Conservation (phyloP, 352 stramenopile genomes). For the Globisporangium parvum region DNA sequence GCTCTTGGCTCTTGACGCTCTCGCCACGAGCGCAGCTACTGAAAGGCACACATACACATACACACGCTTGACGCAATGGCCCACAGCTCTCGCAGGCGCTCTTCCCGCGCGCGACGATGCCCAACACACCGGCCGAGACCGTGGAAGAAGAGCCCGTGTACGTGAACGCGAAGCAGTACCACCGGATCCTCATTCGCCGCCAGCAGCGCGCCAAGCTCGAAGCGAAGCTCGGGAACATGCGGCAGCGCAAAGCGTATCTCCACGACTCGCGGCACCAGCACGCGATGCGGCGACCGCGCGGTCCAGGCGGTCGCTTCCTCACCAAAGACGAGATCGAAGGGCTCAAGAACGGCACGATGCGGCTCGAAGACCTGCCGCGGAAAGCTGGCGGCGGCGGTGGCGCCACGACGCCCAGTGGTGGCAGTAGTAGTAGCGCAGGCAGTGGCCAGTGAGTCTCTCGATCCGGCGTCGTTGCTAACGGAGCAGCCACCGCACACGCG, state of each 20-base stretch:
- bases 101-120: conserved; percentile 45
- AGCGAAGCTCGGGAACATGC: conserved; percentile 69
- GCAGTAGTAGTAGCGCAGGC: conserved; percentile 1
- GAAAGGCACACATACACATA: neutral
- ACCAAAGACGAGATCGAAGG: conserved; percentile 77
- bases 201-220: conserved; percentile 85
- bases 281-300: conserved; percentile 79
- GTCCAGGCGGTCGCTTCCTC: conserved; percentile 77
- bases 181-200: conserved; percentile 86
- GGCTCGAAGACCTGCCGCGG: conserved; percentile 46
- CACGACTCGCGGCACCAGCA: conserved; percentile 86
- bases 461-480: too few relatives aligned
- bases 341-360: conserved; percentile 58
- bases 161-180: conserved; percentile 89
- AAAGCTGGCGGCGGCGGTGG: conserved; percentile 22
- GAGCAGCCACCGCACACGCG: neutral
- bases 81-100: conserved; percentile 43
- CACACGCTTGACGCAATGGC: neutral
- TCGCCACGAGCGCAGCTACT: neutral
- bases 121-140: conserved; percentile 33
- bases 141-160: conserved; percentile 86
- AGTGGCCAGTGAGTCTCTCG: neutral
- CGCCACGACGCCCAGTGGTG: too few relatives aligned
- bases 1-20: conserved; percentile 2
- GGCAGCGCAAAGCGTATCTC: conserved; percentile 83